Percentiles rank a stretch among this genome's conserved stretches.
These are phyloP conservation scores for Alectoria sarmentosa DNA, from an alignment of 495 filamentous ascomycete genomes.

Conservation along the genomic window DNA sequence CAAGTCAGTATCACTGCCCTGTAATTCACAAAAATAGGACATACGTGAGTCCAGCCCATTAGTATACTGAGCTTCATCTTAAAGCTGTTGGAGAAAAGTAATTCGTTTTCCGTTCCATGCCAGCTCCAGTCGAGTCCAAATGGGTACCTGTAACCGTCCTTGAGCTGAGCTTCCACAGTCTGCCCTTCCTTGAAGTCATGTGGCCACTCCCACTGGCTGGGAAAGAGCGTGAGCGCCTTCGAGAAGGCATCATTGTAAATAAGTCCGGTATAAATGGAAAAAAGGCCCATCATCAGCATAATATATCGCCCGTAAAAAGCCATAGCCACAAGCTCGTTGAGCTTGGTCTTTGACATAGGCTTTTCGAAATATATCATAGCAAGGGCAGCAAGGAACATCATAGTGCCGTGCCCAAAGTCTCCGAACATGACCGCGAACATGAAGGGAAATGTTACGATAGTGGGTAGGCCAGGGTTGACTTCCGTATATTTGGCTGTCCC, in stretches of 20 bases:
- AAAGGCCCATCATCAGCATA: conserved; percentile 94
- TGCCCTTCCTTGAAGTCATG: conserved; percentile 53
- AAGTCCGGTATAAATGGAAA: conserved; percentile 93
- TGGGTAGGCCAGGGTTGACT: conserved; percentile 91
- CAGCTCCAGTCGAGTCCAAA: conserved; percentile 96
- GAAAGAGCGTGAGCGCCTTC: conserved; percentile 77
- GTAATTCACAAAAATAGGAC: conserved; percentile 24
- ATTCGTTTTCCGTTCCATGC: conserved; percentile 89
- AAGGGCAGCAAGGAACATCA: conserved; percentile 72
- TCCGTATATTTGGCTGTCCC: conserved; percentile 95
- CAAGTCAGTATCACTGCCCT: conserved; percentile 16
- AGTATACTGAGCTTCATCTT: conserved; percentile 99
- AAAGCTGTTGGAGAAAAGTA: conserved; percentile 93
- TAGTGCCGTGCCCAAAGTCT: conserved; percentile 83
- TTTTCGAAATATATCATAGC: conserved; percentile 97
- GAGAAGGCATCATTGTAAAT: conserved; percentile 99
- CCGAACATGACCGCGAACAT: conserved; percentile 99
- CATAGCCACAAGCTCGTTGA: conserved; percentile 94
- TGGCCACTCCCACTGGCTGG: conserved; percentile 85
- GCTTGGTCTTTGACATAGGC: conserved; percentile 71
- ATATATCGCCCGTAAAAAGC: conserved; percentile 98
- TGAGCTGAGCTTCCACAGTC: conserved; percentile 56
- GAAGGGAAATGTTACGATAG: conserved; percentile 96
- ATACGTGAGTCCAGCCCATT: conserved; percentile 83
- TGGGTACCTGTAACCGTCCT: conserved; percentile 74